Base-by-base conservation (phyloP, 2,329 filamentous ascomycete genomes). In the Cladosporium sp. region DNA sequence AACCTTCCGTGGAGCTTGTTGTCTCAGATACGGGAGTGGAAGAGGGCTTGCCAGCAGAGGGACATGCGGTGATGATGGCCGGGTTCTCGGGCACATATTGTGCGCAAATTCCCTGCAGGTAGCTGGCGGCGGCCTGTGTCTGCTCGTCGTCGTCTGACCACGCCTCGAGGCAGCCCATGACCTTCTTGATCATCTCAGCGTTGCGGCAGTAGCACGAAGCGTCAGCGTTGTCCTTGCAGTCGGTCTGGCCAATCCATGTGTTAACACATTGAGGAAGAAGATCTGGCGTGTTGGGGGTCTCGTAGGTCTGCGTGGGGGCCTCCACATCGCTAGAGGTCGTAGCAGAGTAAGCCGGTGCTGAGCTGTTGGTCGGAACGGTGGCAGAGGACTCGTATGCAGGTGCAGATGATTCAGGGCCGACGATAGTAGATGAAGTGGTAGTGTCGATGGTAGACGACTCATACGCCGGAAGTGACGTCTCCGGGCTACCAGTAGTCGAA, bases 41-140 rank as follows among this genome's bases (percentile, higher is more conserved):
- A 11, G 72, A 70, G n/a, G 81, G 73, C 6, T 76, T 79, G 74
- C 87, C 82, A 58, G 80, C 81, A 1, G 74, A 72, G 22, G 88
- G 85, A 66, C 90, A 85, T 63, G 84, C 86, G 51, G 89, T 95
- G 70, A 90, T 84, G 69, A 97, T 89, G 64, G 82, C 89, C n/a
- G 92, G 91, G 83, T 97, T 96, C 72, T 83, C 68, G 15, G 82
- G 79, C 37, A 90, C 82, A 75, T 88, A 87, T 55, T 82, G 77
- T 59, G 89, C 91, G 79, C 93, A 97, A 76, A 97, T 90, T 73
- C 92, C 92, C 75, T 92, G 88, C 81, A 97, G 88, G 84, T 90
- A 96, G 68, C 84, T 83, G 60, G 94, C 82, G 61, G 91, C 90
- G 67, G 85, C 77, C 57, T 84, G 80, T 66, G 93, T 81, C 71